Base-by-base conservation (phyloP, 441 rosid genomes). In the Mallotus japonicus region DNA sequence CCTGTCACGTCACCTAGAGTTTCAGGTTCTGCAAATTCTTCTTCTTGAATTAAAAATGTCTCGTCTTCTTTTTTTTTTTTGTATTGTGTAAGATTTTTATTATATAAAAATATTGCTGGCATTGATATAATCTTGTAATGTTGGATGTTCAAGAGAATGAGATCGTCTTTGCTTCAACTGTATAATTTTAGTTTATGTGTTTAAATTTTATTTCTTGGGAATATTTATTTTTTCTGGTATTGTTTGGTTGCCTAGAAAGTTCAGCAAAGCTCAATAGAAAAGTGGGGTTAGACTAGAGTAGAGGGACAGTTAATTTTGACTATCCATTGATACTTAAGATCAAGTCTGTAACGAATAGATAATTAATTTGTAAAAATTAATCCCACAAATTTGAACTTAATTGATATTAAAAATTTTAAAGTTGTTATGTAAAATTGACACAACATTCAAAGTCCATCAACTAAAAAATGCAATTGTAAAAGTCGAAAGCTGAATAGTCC, bases 1-100 rank as follows among this genome's bases (percentile, higher is more conserved):
- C 99, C 99, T 14, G 87, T 92, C 28, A 89, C 92, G 11, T 93
- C 98, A 1, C 98, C 99, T 11, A 81, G 93, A 64, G 84, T 85
- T 67, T 82, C 90, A 81, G 88, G 92, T 84, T 83, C 93, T 76
- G 75, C 87, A 61, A 78, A 85, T 61, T 77, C 89, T 78, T 66
- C 87, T 71, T 77, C 88, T 42, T 82, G 60, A 75, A 67, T 44
- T 17, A 46, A 17, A 28, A 19, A 0, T 16, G 42, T 24, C 28
- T 24, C 28, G 17, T 32, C n/a, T 1, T 19, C 44, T 73, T 64
- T 57, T 62, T 50, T 28, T 71, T 63, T 9, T 42, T 44, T 17
- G 60, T 64, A 22, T 67, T 19, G 24, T 75, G 85, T 79, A 82
- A 81, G 81, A 78, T 70, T 81, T 84, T 78, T 75, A 62, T 80